A percentile compares a stretch with the other conserved stretches of the same genome.
Evolutionary conservation across 2,329 filamentous ascomycete genomes (phyloP).

Genomic region (Aspergillus novofumigatus): DNA sequence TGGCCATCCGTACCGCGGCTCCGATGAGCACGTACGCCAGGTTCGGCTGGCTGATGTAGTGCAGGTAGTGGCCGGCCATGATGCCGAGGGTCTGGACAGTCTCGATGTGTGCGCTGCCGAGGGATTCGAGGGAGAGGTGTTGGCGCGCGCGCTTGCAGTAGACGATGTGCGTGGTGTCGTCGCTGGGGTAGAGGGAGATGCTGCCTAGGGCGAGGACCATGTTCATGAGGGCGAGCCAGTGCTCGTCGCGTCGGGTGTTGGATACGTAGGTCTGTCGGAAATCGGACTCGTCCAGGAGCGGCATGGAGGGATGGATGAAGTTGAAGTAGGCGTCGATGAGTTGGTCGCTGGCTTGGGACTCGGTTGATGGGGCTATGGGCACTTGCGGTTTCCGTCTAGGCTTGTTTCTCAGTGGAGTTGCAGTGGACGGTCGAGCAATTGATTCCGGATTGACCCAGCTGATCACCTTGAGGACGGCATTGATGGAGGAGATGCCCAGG

Average conservation of each 20-base stretch:
- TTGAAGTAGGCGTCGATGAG: constrained; percentile 69
- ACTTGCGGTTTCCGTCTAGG: background rate
- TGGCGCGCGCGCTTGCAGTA: constrained; percentile 65
- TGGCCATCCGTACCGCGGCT: constrained; percentile 67
- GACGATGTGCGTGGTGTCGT: constrained; percentile 60
- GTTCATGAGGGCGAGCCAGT: constrained; percentile 67
- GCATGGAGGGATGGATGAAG: constrained; percentile 64
- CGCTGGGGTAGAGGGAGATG: constrained; percentile 58
- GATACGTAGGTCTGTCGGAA: constrained; percentile 62
- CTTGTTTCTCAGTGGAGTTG: background rate
- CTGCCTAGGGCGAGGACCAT: constrained; percentile 71
- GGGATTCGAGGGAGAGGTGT: constrained; percentile 60
- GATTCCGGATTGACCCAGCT: constrained; percentile 47
- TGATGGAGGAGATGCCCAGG: constrained; percentile 69
- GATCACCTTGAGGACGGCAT: constrained; percentile 67
- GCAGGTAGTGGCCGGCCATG: constrained; percentile 69
- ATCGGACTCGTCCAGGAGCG: constrained; percentile 65
- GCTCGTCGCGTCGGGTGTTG: constrained; percentile 58
- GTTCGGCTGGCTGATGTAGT: constrained; percentile 70
- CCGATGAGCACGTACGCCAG: constrained; percentile 69
- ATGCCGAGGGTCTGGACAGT: constrained; percentile 65
- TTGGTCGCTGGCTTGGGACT: constrained; percentile 48
- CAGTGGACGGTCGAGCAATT: constrained; percentile 14
- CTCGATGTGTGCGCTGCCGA: constrained; percentile 66
- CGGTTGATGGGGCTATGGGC: background rate